A percentile compares a stretch with the other conserved stretches of the same genome.
These are phyloP conservation scores for Alternaria panax DNA, from an alignment of 2,329 filamentous ascomycete species.

Conservation along the genomic window DNA sequence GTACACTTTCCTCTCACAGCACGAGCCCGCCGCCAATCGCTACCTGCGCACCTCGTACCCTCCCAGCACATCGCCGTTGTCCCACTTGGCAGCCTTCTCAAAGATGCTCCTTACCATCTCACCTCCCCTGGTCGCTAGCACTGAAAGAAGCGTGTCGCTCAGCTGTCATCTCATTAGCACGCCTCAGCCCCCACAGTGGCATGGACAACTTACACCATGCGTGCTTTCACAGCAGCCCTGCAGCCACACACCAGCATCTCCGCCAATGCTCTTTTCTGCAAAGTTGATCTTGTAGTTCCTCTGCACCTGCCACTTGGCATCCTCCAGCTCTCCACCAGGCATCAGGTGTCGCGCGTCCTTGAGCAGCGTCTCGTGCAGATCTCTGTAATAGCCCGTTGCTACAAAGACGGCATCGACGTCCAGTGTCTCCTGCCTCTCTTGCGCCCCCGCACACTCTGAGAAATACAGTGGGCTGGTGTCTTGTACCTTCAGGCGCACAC, in stretches of 20 bases:
- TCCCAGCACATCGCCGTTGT: constrained; percentile 33
- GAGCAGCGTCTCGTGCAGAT: constrained; percentile 80
- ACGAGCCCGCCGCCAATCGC: constrained; percentile 6
- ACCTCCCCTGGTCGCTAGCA: constrained; percentile 76
- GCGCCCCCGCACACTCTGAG: constrained; percentile 46
- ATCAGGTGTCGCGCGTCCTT: constrained; percentile 69
- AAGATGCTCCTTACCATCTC: constrained; percentile 83
- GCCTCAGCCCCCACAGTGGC: background rate
- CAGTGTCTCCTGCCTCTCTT: constrained; percentile 64
- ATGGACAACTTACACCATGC: constrained; percentile 75
- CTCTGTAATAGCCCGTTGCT: constrained; percentile 84
- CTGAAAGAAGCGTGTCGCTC: constrained; percentile 82
- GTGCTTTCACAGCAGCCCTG: constrained; percentile 94
- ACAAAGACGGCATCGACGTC: constrained; percentile 84
- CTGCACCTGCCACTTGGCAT: constrained; percentile 68
- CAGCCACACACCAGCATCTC: constrained; percentile 82
- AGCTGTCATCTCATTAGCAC: constrained; percentile 58
- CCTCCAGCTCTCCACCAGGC: constrained; percentile 57
- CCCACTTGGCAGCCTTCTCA: constrained; percentile 47
- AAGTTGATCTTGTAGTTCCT: constrained; percentile 84
- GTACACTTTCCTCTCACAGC: background rate
- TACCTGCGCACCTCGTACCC: constrained; percentile 32
- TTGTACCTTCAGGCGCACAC: constrained; percentile 59
- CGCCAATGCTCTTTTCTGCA: constrained; percentile 70
- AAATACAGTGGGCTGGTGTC: constrained; percentile 53